phyloP scores from a whole-genome alignment of 2,329 filamentous ascomycete genomes.

The Colletotrichum chrysophilum region DNA sequence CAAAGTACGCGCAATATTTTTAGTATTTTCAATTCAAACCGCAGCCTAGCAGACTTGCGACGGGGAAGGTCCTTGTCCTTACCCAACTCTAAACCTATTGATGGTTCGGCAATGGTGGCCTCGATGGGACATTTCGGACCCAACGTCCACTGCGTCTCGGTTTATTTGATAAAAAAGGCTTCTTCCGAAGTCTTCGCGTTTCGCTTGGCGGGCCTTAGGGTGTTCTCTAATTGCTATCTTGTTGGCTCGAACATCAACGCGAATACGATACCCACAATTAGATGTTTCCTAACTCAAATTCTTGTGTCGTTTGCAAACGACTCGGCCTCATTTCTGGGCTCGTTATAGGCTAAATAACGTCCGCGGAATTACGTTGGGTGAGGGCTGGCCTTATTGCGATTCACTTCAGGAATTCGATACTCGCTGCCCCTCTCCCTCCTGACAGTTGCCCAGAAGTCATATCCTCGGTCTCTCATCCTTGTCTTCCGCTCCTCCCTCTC shows the following conservation, averaged over 20 bases:
- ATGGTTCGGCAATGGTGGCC: not conserved
- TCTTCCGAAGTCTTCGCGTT: not conserved
- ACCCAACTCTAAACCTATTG: not conserved
- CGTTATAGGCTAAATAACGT: not conserved
- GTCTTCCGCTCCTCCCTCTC: not conserved
- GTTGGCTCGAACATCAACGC: not conserved
- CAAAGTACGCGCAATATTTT: not conserved
- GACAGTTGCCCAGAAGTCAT: conserved; percentile 48
- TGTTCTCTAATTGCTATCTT: not conserved
- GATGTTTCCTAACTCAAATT: not conserved
- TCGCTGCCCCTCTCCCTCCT: conserved; percentile 42
- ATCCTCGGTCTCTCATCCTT: conserved; percentile 35
- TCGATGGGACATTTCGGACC: not conserved
- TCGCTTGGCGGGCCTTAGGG: not conserved
- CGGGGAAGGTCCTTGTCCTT: not conserved
- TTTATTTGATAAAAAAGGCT: not conserved
- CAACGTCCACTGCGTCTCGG: not conserved
- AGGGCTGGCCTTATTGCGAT: conserved; percentile 26
- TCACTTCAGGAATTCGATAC: conserved; percentile 44
- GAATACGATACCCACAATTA: not conserved
- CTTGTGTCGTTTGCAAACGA: not conserved
- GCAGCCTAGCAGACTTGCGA: not conserved
- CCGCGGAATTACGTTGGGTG: too few species aligned
- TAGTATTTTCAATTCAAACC: not conserved
- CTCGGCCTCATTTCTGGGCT: not conserved